phyloP scores from a whole-genome alignment of 495 filamentous ascomycete genomes.

The Xylaria cubensis region DNA sequence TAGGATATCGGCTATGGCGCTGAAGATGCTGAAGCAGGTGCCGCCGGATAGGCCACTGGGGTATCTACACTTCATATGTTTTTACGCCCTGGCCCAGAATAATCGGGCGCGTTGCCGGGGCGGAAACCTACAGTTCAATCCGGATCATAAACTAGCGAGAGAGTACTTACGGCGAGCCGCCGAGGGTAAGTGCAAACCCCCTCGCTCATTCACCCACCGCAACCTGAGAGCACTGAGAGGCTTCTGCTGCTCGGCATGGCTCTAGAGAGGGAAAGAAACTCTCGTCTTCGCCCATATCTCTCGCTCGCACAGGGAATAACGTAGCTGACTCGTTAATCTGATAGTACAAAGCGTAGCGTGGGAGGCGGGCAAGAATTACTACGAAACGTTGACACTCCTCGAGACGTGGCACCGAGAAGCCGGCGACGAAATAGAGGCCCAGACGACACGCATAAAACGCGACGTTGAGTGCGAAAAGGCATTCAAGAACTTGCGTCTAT shows the following conservation, averaged over 20 bases:
- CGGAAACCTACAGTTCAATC: constrained; percentile 18
- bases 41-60: constrained; percentile 31
- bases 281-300: background rate
- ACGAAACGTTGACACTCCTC: constrained; percentile 38
- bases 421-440: constrained; percentile 33
- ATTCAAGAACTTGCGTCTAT: constrained; percentile 15
- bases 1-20: constrained; percentile 34
- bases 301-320: background rate
- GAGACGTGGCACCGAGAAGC: constrained; percentile 40
- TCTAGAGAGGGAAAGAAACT: background rate
- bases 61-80: constrained; percentile 38
- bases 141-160: constrained; percentile 36
- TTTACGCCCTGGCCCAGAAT: constrained; percentile 36
- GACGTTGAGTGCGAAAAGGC: constrained; percentile 20
- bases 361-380: constrained; percentile 41
- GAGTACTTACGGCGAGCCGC: constrained; percentile 35
- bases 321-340: background rate
- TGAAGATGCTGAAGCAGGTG: constrained; percentile 33
- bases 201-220: background rate
- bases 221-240: background rate
- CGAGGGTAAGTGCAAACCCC: constrained; percentile 21
- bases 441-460: constrained; percentile 25
- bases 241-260: background rate
- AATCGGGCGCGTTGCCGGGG: constrained; percentile 28
- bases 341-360: constrained; percentile 36